Percentiles rank a stretch among this genome's conserved stretches.
phyloP scores from a whole-genome alignment of 257 asterid genomes.

The Solanum pimpinellifolium region DNA sequence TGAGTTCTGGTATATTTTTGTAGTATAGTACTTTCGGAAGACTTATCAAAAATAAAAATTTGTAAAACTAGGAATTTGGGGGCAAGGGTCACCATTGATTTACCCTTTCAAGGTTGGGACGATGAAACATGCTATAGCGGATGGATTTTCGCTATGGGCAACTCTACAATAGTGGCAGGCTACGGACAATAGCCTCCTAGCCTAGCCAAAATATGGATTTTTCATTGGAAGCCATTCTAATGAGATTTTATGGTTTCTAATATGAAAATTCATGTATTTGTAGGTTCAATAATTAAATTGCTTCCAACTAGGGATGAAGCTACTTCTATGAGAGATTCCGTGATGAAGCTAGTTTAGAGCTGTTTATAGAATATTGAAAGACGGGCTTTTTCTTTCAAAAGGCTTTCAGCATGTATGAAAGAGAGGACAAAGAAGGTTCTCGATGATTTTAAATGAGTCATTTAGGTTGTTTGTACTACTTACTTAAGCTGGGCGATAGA shows the following conservation, averaged over 20 bases:
- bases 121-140: too few species aligned
- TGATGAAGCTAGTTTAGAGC: background rate
- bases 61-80: background rate
- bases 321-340: background rate
- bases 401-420: too few species aligned
- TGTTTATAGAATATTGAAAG: too few species aligned
- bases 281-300: background rate
- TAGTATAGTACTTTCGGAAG: background rate
- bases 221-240: background rate
- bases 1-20: too few species aligned
- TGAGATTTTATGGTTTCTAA: background rate
- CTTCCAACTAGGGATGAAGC: background rate
- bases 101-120: background rate
- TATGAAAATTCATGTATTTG: background rate
- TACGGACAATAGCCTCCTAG: background rate
- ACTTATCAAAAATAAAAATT: background rate
- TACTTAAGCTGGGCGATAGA: too few species aligned
- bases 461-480: too few species aligned
- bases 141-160: background rate
- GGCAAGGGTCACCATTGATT: background rate
- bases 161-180: rapidly evolving
- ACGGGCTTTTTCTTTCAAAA: too few species aligned
- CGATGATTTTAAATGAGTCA: too few species aligned
- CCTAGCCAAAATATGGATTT: too few species aligned
- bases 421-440: too few species aligned